These are phyloP conservation scores for Candolleomyces efflorescens DNA, from an alignment of 768 basidiomycete species.

Conservation along the genomic window DNA sequence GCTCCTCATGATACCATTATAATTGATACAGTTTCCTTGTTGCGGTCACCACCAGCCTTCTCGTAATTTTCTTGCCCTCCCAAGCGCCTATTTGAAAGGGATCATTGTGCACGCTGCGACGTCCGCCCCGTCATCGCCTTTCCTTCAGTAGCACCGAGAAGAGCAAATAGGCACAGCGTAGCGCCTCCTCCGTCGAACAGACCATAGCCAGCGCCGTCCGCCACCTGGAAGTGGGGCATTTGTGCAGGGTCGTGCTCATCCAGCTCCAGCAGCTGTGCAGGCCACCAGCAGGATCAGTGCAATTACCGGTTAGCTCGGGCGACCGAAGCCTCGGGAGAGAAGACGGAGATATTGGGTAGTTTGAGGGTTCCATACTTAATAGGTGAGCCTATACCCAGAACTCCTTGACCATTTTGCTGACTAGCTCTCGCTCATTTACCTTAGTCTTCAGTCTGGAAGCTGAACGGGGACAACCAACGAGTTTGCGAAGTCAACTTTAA, in stretches of 20 bases:
- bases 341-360: background rate
- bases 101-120: background rate
- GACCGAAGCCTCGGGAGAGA: background rate
- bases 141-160: no score
- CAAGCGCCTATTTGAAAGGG: background rate
- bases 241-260: background rate
- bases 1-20: background rate
- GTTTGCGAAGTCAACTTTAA: background rate
- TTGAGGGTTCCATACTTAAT: background rate
- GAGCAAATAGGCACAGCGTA: no score
- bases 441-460: background rate
- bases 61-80: background rate
- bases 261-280: background rate
- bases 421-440: constrained; percentile 2
- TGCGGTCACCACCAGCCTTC: background rate
- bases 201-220: background rate
- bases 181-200: background rate
- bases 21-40: background rate
- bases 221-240: background rate
- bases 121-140: no score
- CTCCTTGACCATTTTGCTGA: background rate
- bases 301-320: background rate
- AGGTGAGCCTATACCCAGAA: background rate
- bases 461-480: background rate
- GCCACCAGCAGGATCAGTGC: background rate